Base-by-base conservation (phyloP, 345 rosid species). In the Aquilaria malaccensis region DNA sequence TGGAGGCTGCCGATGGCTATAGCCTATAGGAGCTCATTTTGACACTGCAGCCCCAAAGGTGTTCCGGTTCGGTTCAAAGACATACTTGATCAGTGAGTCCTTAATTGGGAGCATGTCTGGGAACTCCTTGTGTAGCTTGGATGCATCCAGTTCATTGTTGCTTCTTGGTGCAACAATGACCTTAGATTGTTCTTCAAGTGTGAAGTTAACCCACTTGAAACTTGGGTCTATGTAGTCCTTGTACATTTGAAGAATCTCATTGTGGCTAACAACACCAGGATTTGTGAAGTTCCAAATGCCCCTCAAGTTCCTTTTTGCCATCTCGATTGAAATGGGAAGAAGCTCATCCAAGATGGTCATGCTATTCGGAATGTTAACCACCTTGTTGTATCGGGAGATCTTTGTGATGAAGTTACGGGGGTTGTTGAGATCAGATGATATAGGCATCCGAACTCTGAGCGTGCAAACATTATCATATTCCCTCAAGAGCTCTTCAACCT, bases 261-360 rank as follows among this genome's bases (percentile, higher is more conserved):
- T 88, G 79, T 85, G 92, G 56, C 89, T 83, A 64, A 83, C 86
- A 54, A 72, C 92, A 45, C 96, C 87, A 0, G 89, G 96, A 69
- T 88, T 88, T 50, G 96, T 88, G 77, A 88, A 85, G 78, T 85
- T 85, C 89, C 89, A 85, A 46, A 85, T 83, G 1, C 92, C 96
- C 72, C 54, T 83, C 60, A 83, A 60, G 75, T 85, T 81, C 64
- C 92, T 70, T 61, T 83, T 88, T 0, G 89, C 96, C 92, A 88
- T 88, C 74, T 88, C 92, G 10, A 88, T 71, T 30, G 95, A 81
- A 64, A 88, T 76, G 4, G 91, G 91, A 51, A 88, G 66, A 60
- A 88, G 89, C 67, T 85, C 95, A 49, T 88, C 91, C 76, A 88
- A 51, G 53, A 85, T 71, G 2, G 95, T 83, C 89, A 88, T 85